phyloP scores from a whole-genome alignment of 371 early-diverging fungal genomes.

The Mucor circinelloides region DNA sequence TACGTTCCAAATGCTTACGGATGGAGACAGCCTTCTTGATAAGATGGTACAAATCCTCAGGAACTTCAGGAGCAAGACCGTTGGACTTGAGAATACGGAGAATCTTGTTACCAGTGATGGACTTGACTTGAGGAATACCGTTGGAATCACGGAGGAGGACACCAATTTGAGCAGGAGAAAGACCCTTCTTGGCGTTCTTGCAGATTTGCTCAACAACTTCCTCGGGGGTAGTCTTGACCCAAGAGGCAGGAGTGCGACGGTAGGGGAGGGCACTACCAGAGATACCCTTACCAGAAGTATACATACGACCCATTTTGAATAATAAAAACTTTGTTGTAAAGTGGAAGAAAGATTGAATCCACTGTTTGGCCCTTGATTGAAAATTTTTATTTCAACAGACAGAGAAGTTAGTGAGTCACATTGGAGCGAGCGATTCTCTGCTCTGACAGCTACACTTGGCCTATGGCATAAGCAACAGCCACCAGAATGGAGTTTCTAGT shows the following conservation, averaged over 20 bases:
- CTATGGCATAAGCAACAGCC: neutral
- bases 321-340: neutral
- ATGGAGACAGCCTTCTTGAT: conserved; percentile 99
- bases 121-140: conserved; percentile 97
- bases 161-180: conserved; percentile 99
- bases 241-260: conserved; percentile 97
- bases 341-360: neutral
- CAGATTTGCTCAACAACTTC: conserved; percentile 98
- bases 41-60: conserved; percentile 99
- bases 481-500: neutral
- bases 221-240: conserved; percentile 33
- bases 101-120: conserved; percentile 97
- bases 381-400: neutral
- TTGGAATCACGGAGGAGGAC: conserved; percentile 97
- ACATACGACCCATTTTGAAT: conserved; percentile 56
- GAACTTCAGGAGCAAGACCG: conserved; percentile 91
- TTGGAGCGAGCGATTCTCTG: neutral
- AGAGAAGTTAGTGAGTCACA: neutral
- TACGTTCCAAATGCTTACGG: conserved; percentile 99
- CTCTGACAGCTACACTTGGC: too few species aligned
- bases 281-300: conserved; percentile 99
- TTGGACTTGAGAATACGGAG: conserved; percentile 92
- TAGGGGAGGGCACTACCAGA: conserved; percentile 98
- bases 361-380: neutral
- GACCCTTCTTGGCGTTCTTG: conserved; percentile 99